Base-by-base conservation (phyloP, 768 basidiomycete species). In the Dacryopinax spathularia region DNA sequence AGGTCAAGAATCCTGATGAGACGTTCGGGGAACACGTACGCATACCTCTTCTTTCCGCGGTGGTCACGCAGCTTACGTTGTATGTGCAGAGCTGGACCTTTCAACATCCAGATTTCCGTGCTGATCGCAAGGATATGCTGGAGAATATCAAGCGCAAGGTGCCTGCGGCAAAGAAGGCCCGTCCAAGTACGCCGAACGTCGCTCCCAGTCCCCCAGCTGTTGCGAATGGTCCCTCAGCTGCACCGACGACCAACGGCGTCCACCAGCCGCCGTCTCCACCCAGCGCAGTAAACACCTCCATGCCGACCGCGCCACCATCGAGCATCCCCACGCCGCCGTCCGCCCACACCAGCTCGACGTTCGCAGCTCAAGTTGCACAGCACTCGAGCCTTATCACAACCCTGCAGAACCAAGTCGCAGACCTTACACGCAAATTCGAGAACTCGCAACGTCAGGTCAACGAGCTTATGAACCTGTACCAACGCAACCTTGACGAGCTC, bases 1-100 rank as follows among this genome's bases (percentile, higher is more conserved):
- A 95, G 79, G 84, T 93, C 67, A 94, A 93, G 74, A 91, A 89
- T 69, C 85, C 84, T 1, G 91, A 92, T 67, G 90, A 90, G 68
- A 82, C 84, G 66, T 90, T 80, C 64, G 82, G 83, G 63, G 82
- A 84, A 66, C 81, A 83, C 66, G 78, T 64, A 77, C 71, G 13
- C 35, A 22, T 39, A 34, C 39, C 41, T 64, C 33, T 20, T 9
- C 39, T 33, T 33, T 33, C 18, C 27, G 13, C 9, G 27, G 29
- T 60, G 16, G n/a, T 31, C 34, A 33, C 29, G 2, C 27, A 18
- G n/a, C 35, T 15, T 63, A 33, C 22, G 22, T 18, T 25, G 1
- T 22, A 39, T 35, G n/a, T 62, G 12, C 66, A 74, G 71, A 71
- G 68, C 33, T 75, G 74, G 84, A 74, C 76, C 56, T 76, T 76